Percentiles rank a stretch among this genome's conserved stretches.
These are phyloP conservation scores for Rhodotorula paludigena DNA, from an alignment of 768 basidiomycete species.

Conservation along the genomic window DNA sequence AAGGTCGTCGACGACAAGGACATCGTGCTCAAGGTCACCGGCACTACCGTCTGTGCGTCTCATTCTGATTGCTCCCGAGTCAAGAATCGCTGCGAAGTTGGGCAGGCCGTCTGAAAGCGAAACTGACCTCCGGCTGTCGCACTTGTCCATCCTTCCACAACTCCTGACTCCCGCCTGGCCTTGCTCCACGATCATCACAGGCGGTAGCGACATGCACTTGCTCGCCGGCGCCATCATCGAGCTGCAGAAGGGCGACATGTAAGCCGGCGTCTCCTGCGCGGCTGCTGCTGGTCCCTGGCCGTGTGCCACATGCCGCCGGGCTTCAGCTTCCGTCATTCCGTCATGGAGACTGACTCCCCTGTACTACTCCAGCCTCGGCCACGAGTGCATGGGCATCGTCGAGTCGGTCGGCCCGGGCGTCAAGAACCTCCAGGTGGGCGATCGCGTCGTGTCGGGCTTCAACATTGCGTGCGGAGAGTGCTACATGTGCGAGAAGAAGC, in stretches of 20 bases:
- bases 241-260: constrained; percentile 60
- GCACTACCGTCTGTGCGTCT: constrained; percentile 60
- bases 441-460: constrained; percentile 27
- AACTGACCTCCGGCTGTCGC: too few relatives aligned
- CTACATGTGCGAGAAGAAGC: constrained; percentile 65
- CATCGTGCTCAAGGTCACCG: constrained; percentile 69
- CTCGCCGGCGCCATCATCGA: constrained; percentile 59
- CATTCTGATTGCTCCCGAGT: too few relatives aligned
- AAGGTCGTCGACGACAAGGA: constrained; percentile 67
- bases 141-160: too few relatives aligned
- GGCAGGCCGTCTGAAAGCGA: too few relatives aligned
- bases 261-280: too few relatives aligned
- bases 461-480: constrained; percentile 42
- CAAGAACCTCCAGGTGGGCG: constrained; percentile 8
- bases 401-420: constrained; percentile 63
- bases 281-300: too few relatives aligned
- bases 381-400: constrained; percentile 65
- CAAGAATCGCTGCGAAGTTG: too few relatives aligned
- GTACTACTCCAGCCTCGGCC: constrained; percentile 56
- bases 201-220: background rate
- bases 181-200: too few relatives aligned
- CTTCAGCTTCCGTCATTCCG: background rate
- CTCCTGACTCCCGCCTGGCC: too few relatives aligned
- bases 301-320: background rate
- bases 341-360: background rate